Evolutionary conservation across 352 stramenopile genomes (phyloP).

Genomic region (Pythium dissimile): DNA sequence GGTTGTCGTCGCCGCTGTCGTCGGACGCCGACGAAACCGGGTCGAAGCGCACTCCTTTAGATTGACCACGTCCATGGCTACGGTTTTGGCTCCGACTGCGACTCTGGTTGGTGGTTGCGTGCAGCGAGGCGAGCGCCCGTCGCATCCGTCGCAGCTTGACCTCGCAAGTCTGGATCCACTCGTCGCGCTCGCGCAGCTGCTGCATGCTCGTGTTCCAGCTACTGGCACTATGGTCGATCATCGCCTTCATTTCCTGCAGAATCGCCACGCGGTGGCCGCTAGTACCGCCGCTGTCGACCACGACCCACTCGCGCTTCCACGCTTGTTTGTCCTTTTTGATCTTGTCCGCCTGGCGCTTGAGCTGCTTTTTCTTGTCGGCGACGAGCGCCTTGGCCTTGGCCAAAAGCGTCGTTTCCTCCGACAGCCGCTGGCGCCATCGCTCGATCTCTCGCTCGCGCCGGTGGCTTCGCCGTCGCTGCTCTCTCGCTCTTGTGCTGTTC

Average conservation of each 20-base stretch:
- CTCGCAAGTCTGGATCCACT: constrained; percentile 47
- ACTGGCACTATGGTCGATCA: constrained; percentile 50
- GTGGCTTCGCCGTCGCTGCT: background rate
- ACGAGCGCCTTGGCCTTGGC: constrained; percentile 40
- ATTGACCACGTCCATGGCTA: background rate
- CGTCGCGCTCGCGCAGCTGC: constrained; percentile 45
- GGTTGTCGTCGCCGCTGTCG: constrained; percentile 1
- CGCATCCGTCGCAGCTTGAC: constrained; percentile 35
- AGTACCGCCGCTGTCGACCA: background rate
- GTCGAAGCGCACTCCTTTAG: constrained; percentile 1
- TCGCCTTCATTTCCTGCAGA: constrained; percentile 53
- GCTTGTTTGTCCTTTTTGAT: constrained; percentile 48
- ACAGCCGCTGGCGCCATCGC: constrained; percentile 40
- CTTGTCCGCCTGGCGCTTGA: constrained; percentile 50
- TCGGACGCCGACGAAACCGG: background rate
- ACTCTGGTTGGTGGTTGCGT: constrained; percentile 9
- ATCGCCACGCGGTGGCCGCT: constrained; percentile 26
- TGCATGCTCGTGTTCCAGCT: constrained; percentile 43
- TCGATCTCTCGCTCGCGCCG: constrained; percentile 11
- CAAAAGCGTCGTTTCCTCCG: constrained; percentile 44
- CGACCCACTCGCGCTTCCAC: constrained; percentile 38
- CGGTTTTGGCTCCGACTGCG: background rate
- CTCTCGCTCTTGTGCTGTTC: background rate
- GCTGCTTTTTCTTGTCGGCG: constrained; percentile 39
- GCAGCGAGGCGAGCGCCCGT: constrained; percentile 9